Evolutionary conservation across 805 yeast genomes (phyloP).

Genomic region (Myxozyma mucilagina): DNA sequence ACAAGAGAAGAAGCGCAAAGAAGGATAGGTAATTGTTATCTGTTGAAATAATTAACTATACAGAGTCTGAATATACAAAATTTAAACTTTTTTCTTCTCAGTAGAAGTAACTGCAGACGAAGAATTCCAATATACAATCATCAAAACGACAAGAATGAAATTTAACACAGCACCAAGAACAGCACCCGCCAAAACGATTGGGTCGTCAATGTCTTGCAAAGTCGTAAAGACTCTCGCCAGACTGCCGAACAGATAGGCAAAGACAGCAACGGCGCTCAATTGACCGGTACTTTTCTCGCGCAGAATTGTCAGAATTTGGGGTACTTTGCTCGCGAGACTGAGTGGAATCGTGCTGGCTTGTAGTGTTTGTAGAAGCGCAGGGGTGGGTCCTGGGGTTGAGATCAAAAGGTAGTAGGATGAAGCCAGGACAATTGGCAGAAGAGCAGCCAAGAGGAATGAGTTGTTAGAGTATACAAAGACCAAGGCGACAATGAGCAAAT

Average conservation of each 20-base stretch:
- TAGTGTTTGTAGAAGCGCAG: constrained; percentile 26
- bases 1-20: too few species aligned
- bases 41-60: constrained; percentile 19
- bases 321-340: constrained; percentile 43
- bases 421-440: constrained; percentile 14
- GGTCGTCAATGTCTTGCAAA: constrained; percentile 42
- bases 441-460: constrained; percentile 30
- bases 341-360: constrained; percentile 44
- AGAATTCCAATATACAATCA: constrained; percentile 39
- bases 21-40: too few species aligned
- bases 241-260: constrained; percentile 43
- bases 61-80: neutral
- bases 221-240: constrained; percentile 46
- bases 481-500: constrained; percentile 39
- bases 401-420: constrained; percentile 30
- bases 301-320: constrained; percentile 46
- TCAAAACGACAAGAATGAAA: constrained; percentile 41
- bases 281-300: constrained; percentile 47
- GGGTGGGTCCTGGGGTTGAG: constrained; percentile 34
- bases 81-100: constrained; percentile 13
- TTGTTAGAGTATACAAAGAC: constrained; percentile 36
- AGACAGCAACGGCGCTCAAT: constrained; percentile 43
- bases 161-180: constrained; percentile 42
- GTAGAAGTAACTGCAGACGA: constrained; percentile 18
- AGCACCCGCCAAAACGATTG: constrained; percentile 40